These are phyloP conservation scores for Hirschfeldia incana DNA, from an alignment of 345 rosid species.

Conservation along the genomic window DNA sequence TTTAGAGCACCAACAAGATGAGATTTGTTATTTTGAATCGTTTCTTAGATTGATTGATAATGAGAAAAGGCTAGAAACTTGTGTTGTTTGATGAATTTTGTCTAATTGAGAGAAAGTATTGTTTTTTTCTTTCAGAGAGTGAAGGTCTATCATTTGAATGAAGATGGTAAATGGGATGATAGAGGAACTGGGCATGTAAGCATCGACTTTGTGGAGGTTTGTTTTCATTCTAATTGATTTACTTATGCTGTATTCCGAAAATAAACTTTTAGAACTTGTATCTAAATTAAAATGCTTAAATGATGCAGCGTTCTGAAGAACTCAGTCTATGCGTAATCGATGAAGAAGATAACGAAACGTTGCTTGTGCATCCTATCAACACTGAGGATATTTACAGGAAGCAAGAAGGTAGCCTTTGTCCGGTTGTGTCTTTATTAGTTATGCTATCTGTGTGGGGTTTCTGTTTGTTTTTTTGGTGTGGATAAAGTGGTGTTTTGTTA, in stretches of 20 bases:
- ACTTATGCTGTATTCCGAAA: slow-evolving; percentile 18
- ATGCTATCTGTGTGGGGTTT: not conserved
- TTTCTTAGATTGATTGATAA: not conserved
- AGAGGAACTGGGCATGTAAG: slow-evolving; percentile 97
- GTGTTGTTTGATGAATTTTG: not conserved
- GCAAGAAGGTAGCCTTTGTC: slow-evolving; percentile 79
- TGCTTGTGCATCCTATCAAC: slow-evolving; percentile 84
- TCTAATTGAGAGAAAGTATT: slow-evolving; percentile 4
- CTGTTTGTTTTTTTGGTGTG: not conserved
- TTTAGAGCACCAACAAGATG: not conserved
- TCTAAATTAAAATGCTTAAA: slow-evolving; percentile 21
- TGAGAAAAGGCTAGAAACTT: not conserved
- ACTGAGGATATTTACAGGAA: slow-evolving; percentile 92
- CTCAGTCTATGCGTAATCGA: slow-evolving; percentile 78
- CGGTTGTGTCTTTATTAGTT: not conserved
- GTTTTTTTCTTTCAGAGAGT: slow-evolving; percentile 60
- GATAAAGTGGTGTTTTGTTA: slow-evolving; percentile 16
- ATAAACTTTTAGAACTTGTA: not conserved
- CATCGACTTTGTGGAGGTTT: slow-evolving; percentile 89
- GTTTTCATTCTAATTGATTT: slow-evolving; percentile 34
- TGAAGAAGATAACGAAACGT: slow-evolving; percentile 90
- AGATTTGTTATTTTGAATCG: not conserved
- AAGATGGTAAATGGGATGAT: slow-evolving; percentile 98
- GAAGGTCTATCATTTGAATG: slow-evolving; percentile 86
- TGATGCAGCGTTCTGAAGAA: slow-evolving; percentile 85